Base-by-base conservation (phyloP, 306 rosid genomes). In the Fragaria vesca region DNA sequence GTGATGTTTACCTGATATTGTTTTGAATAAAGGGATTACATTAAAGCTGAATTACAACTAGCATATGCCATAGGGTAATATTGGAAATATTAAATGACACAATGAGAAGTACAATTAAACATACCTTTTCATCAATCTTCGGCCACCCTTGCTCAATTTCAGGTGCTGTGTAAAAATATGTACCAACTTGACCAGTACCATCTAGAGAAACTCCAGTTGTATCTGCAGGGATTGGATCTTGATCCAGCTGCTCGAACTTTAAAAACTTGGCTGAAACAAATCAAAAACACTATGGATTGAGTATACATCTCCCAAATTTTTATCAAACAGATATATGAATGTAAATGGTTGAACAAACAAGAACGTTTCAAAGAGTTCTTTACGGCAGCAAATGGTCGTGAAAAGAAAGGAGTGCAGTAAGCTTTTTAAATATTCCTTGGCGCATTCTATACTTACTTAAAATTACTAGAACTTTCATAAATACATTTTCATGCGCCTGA, bases 61-160 rank as follows among this genome's bases (percentile, higher is more conserved):
- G 80, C 45, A 83, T 18, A 77, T 67, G 65, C 42, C 50, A 45
- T 34, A 30, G 36, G 12, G n/a, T 69, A 40, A 55, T 47, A 50
- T 11, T 36, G 5, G 28, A 7, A 58, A 45, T 61, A 54, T 28
- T 42, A 76, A 58, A 69, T 38, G 36, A 62, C 21, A 46, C 32
- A 71, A 75, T 62, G 40, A 69, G n/a, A 73, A n/a, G 47, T 60
- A 34, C 30, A 54, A 42, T 67, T 16, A 18, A 48, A 54, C 40
- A 74, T 61, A 91, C 98, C 92, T 92, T 94, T 87, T 94, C 98
- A 85, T 94, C 97, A 83, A 94, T 94, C 87, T 94, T 94, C 11
- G 97, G 98, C 98, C 98, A 94, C 78, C 93, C 92, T 82, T 94
- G 98, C 82, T 94, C 98, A 90, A 94, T 94, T 89, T 94, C 98